Evolutionary conservation across 2,329 filamentous ascomycete genomes (phyloP), one percentile per base, ranked within the genome.

Genomic region (Phialocephala sp.): DNA sequence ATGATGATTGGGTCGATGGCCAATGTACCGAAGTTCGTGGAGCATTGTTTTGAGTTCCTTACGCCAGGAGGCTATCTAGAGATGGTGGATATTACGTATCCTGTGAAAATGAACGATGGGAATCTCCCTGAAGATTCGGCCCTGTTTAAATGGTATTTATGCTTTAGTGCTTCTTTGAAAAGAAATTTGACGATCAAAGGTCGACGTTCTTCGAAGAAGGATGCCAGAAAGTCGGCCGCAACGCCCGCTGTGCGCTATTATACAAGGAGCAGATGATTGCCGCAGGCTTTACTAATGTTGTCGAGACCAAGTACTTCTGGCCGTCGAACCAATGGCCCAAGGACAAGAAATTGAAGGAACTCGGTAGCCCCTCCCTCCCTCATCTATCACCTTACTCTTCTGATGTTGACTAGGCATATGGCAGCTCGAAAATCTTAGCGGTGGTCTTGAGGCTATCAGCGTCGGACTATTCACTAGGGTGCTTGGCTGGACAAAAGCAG

Each of bases 321-420:
- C 83, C 84, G 0, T 78, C 82, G 8, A 82, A 81, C 18, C 73
- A 76, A 0, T 86, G 84, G 84, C 77, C 83, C 0, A 79, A 75
- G 58, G 80, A 85, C 59, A 74, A 77, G 22, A 79, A 74, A 15
- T 76, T 83, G 50, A 82, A 80, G 66, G 77, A 80, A 60, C 78
- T 84, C 63, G 83, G 76, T 63, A 43, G n/a, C n/a, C n/a, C n/a
- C n/a, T n/a, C n/a, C n/a, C n/a, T n/a, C n/a, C n/a, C n/a, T n/a
- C n/a, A n/a, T n/a, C n/a, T n/a, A n/a, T n/a, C n/a, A n/a, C n/a
- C n/a, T n/a, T n/a, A n/a, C n/a, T n/a, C n/a, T n/a, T n/a, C n/a
- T n/a, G n/a, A n/a, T n/a, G n/a, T n/a, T n/a, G n/a, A n/a, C n/a
- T n/a, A n/a, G n/a, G n/a, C n/a, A n/a, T n/a, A n/a, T n/a, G n/a